phyloP scores from a whole-genome alignment of 306 rosid genomes.

The Hippophae tibetana region DNA sequence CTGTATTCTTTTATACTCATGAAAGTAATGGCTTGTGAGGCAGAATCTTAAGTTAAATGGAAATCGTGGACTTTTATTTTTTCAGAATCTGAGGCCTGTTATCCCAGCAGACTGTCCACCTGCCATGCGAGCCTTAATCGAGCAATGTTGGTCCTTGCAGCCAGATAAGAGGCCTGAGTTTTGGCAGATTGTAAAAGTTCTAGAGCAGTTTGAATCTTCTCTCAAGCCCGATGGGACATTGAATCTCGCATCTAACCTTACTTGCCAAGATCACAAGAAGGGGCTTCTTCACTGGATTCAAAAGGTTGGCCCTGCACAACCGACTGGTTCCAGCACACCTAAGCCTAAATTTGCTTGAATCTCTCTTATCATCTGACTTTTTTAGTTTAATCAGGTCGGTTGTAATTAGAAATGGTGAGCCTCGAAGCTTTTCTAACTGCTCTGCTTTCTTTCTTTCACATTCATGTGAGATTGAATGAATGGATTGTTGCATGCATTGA shows the following conservation, averaged over 20 bases:
- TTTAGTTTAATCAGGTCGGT: conserved; percentile 38
- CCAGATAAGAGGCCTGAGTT: conserved; percentile 83
- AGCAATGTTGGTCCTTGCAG: conserved; percentile 80
- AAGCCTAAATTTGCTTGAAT: conserved; percentile 74
- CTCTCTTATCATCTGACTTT: conserved; percentile 33
- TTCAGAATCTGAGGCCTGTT: conserved; percentile 65
- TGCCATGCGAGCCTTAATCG: conserved; percentile 67
- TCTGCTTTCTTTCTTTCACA: too few species aligned
- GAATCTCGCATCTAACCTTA: conserved; percentile 31
- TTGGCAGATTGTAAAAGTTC: conserved; percentile 79
- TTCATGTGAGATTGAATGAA: too few species aligned
- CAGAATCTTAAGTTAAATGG: too few species aligned
- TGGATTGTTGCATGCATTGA: too few species aligned
- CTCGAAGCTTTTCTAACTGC: too few species aligned
- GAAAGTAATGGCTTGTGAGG: too few species aligned
- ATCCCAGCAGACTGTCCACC: conserved; percentile 59
- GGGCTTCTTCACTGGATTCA: conserved; percentile 86
- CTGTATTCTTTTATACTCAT: too few species aligned
- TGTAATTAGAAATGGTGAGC: conserved; percentile 34
- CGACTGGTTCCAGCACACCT: conserved; percentile 38
- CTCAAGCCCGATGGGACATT: conserved; percentile 58
- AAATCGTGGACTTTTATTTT: background rate
- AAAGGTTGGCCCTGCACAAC: conserved; percentile 66
- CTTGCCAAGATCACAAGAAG: conserved; percentile 73
- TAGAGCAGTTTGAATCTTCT: conserved; percentile 72